These are phyloP conservation scores for Lodderomyces theae DNA, from an alignment of 1,139 yeast species.

Conservation along the genomic window DNA sequence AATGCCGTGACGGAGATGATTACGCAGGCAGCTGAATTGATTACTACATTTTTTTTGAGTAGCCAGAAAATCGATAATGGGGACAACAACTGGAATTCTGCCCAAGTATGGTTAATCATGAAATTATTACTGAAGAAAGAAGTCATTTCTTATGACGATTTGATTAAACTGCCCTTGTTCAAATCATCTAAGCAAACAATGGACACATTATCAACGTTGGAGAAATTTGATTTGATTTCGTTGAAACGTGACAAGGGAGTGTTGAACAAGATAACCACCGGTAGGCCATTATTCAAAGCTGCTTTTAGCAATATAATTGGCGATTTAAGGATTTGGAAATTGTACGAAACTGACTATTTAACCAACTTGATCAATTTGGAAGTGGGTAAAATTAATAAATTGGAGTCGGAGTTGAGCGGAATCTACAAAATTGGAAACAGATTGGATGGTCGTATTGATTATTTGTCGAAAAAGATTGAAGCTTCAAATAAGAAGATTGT, in stretches of 20 bases:
- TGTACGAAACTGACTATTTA: slow-evolving; percentile 64
- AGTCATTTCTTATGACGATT: slow-evolving; percentile 47
- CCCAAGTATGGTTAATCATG: slow-evolving; percentile 88
- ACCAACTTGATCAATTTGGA: slow-evolving; percentile 56
- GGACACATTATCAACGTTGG: slow-evolving; percentile 63
- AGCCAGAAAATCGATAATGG: slow-evolving; percentile 24
- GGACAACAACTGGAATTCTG: slow-evolving; percentile 57
- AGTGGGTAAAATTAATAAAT: slow-evolving; percentile 56
- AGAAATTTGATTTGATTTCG: slow-evolving; percentile 72
- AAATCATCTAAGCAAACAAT: slow-evolving; percentile 51
- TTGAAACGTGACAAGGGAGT: slow-evolving; percentile 75
- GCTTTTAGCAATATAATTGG: slow-evolving; percentile 68
- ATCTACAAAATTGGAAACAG: slow-evolving; percentile 38
- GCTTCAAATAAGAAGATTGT: slow-evolving; percentile 50
- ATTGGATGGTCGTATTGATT: slow-evolving; percentile 60
- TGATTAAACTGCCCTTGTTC: slow-evolving; percentile 62
- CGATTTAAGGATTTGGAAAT: slow-evolving; percentile 55
- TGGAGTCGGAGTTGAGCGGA: slow-evolving; percentile 69
- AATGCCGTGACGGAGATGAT: slow-evolving; percentile 80
- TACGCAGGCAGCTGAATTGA: slow-evolving; percentile 81
- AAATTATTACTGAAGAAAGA: slow-evolving; percentile 55
- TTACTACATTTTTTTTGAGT: slow-evolving; percentile 73
- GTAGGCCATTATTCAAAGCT: slow-evolving; percentile 80
- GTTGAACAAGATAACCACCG: slow-evolving; percentile 62
- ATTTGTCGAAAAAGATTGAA: slow-evolving; percentile 63